Evolutionary conservation across 805 yeast species (phyloP), one percentile per base, ranked within the genome.

Genomic region (Hanseniaspora vineae): DNA sequence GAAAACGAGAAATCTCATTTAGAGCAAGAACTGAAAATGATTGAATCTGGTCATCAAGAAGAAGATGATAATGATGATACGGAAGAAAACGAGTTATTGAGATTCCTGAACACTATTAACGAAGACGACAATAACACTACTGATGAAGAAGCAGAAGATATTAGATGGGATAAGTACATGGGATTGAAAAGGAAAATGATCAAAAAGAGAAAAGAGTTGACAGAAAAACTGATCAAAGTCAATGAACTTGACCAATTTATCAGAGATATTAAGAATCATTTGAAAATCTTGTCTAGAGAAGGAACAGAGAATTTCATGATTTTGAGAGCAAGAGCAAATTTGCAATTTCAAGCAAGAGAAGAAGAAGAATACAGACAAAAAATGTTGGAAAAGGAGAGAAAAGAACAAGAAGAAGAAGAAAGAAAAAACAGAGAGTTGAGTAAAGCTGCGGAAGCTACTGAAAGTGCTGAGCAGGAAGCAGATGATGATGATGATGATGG

Each of bases 231-330:
- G 17, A 65, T 69, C 1, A 56, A 61, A 39, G 52, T 69, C 52
- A 50, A 52, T 1, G 52, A 51, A 2, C 58, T 68, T 18, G 58
- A 64, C 31, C 51, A 58, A 5, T 55, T 64, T 52, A 52, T 76
- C 52, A 51, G 54, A 39, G 66, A 61, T 29, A 55, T 67, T 18
- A 67, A 66, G 44, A 52, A 56, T 23, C 60, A 80, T 48, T 62
- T 80, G 45, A 66, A 68, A 42, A 65, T 75, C 14, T 58, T 83
- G 44, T 58, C 72, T 31, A 70, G 75, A 43, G 92, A 84, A 56
- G 74, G 79, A 46, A 80, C 77, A 15, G 80, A 77, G 44, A 80
- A 77, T 56, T 65, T 80, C 51, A 72, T 76, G 32, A 69, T 77
- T 33, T 60, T 76, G 49, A 70, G 81, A 58, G 76, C 82, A 9